phyloP scores from a whole-genome alignment of 257 asterid genomes.

The Asclepias syriaca region DNA sequence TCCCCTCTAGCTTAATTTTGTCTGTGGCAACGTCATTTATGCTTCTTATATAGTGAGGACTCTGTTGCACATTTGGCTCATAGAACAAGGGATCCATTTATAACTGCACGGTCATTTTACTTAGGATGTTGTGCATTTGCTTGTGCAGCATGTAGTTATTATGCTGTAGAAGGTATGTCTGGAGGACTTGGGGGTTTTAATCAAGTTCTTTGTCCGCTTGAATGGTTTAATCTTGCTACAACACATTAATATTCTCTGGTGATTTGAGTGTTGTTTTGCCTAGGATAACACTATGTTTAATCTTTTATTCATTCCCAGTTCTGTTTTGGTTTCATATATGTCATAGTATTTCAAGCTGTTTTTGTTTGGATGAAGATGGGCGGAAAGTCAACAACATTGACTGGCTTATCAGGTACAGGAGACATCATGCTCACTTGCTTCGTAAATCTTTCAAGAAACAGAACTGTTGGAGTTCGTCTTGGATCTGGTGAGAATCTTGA shows the following conservation, averaged over 20 bases:
- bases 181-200: not conserved
- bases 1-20: constrained; percentile 8
- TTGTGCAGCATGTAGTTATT: not conserved
- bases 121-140: not conserved
- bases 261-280: not conserved
- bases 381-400: constrained; percentile 76
- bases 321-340: not conserved
- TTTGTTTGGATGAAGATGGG: constrained; percentile 68
- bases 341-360: constrained; percentile 16
- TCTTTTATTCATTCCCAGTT: not conserved
- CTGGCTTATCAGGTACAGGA: constrained; percentile 87
- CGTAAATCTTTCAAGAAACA: constrained; percentile 86
- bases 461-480: constrained; percentile 93
- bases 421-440: constrained; percentile 97
- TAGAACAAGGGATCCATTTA: not conserved
- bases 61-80: not conserved
- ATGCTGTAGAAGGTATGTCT: not conserved
- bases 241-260: not conserved
- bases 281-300: not conserved
- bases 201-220: not conserved
- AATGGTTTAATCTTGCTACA: not conserved
- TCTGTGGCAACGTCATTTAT: not conserved
- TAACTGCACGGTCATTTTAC: not conserved
- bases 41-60: not conserved
- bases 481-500: constrained; percentile 95